Conservation (phyloP, 2,329 filamentous ascomycete genomes). For the Diaporthe helianthi region DNA sequence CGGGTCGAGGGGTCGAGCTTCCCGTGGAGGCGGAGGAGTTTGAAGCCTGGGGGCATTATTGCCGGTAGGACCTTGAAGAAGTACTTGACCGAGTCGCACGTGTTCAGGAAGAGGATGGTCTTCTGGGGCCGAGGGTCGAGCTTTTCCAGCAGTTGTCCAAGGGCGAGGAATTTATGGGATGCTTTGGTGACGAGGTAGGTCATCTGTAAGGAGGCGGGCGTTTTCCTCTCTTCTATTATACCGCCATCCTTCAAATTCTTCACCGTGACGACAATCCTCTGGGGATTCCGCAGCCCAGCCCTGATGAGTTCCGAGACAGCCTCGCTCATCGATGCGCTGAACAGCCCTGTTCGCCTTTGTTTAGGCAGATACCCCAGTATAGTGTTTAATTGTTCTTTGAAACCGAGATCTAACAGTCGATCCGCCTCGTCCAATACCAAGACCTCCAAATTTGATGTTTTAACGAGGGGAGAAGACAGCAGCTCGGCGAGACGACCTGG, state of each 20-base stretch:
- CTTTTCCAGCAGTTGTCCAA: constrained; percentile 73
- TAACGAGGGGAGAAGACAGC: constrained; percentile 83
- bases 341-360: constrained; percentile 89
- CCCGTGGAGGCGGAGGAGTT: constrained; percentile 84
- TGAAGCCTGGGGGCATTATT: constrained; percentile 72
- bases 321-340: constrained; percentile 95
- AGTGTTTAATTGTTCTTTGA: constrained; percentile 87
- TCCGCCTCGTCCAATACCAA: constrained; percentile 96
- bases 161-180: constrained; percentile 78
- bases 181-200: constrained; percentile 79
- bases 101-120: constrained; percentile 84
- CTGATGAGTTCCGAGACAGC: constrained; percentile 92
- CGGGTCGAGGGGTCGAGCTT: constrained; percentile 90
- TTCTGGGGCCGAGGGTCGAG: constrained; percentile 80
- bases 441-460: constrained; percentile 89
- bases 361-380: constrained; percentile 88
- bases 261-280: constrained; percentile 93
- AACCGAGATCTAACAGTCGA: constrained; percentile 88
- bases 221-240: constrained; percentile 78
- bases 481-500: constrained; percentile 90
- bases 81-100: constrained; percentile 94
- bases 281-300: constrained; percentile 90
- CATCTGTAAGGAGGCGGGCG: constrained; percentile 92
- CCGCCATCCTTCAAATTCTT: constrained; percentile 73
- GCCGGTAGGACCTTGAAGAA: constrained; percentile 81